These are phyloP conservation scores for Aspergillus transmontanensis DNA, from an alignment of 2,329 filamentous ascomycete genomes.

Conservation along the genomic window DNA sequence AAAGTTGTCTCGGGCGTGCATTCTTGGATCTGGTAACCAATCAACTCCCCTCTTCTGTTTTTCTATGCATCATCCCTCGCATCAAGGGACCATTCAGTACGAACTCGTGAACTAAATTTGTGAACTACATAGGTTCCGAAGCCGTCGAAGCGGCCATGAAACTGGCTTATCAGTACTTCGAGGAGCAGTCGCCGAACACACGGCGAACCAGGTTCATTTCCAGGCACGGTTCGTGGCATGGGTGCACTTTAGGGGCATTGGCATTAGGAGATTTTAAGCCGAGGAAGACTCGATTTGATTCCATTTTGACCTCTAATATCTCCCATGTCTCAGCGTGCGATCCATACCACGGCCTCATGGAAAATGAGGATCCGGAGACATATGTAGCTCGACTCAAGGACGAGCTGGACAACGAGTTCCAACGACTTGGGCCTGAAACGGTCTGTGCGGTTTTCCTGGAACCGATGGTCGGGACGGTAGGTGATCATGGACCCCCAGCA, in stretches of 20 bases:
- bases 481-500: background rate
- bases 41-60: too few relatives aligned
- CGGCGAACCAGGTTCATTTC: slow-evolving; percentile 63
- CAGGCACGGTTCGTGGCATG: slow-evolving; percentile 67
- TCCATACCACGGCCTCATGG: slow-evolving; percentile 57
- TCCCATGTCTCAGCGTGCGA: slow-evolving; percentile 66
- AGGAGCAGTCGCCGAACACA: slow-evolving; percentile 55
- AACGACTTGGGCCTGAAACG: slow-evolving; percentile 61
- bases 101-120: background rate
- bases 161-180: slow-evolving; percentile 64
- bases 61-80: background rate
- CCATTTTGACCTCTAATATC: slow-evolving; percentile 57
- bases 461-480: slow-evolving; percentile 65
- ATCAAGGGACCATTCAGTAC: background rate
- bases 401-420: slow-evolving; percentile 68
- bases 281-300: slow-evolving; percentile 62
- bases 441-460: slow-evolving; percentile 74
- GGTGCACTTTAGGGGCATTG: slow-evolving; percentile 68
- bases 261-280: slow-evolving; percentile 64
- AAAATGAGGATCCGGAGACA: slow-evolving; percentile 53
- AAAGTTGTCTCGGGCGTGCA: slow-evolving; percentile 56
- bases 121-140: slow-evolving; percentile 56
- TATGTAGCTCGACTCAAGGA: slow-evolving; percentile 62
- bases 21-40: slow-evolving; percentile 57
- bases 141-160: slow-evolving; percentile 69